Evolutionary conservation across 257 asterid species (phyloP), one percentile per base, ranked within the genome.

Genomic region (Fraxinus cuspidata): DNA sequence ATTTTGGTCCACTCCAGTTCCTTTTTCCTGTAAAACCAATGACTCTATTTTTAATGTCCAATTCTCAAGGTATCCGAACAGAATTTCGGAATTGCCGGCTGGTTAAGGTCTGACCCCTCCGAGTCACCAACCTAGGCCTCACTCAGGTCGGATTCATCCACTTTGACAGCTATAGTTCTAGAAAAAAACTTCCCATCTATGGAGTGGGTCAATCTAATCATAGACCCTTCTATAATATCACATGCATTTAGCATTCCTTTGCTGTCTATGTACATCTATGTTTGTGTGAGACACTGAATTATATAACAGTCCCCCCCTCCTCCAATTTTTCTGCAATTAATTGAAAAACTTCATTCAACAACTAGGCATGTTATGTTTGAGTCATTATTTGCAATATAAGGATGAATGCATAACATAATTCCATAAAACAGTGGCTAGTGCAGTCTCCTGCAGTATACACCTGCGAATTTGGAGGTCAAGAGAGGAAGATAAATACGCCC

Each of bases 261-360:
- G 1, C 5, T 42, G 18, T 12, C n/a, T 15, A 40, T 40, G 19
- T 44, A 12, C 19, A 12, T 44, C 19, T 44, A 47, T 47, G 19
- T 13, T 47, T 47, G 58, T 15, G 21, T 15, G 58, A 47, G 58
- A 16, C n/a, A 47, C 7, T 13, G 19, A 47, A 42, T 12, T 1
- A 44, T 44, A 44, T 44, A 44, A 12, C 56, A 15, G 5, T n/a
- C n/a, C n/a, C n/a, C n/a, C n/a, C n/a, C n/a, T n/a, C n/a, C n/a
- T n/a, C 21, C 23, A 51, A 18, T 38, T n/a, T 56, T 56, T n/a
- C 64, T 18, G 65, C 65, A 56, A 53, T 63, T 53, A 65, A 29
- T 73, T 38, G 32, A 34, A 28, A 71, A 63, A 19, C 27, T n/a
- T 73, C 13, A 73, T 53, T 69, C 80, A 73, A 23, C 74, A 70